Base-by-base conservation (phyloP, 352 stramenopile genomes). In the Paralagenidium karlingii region DNA sequence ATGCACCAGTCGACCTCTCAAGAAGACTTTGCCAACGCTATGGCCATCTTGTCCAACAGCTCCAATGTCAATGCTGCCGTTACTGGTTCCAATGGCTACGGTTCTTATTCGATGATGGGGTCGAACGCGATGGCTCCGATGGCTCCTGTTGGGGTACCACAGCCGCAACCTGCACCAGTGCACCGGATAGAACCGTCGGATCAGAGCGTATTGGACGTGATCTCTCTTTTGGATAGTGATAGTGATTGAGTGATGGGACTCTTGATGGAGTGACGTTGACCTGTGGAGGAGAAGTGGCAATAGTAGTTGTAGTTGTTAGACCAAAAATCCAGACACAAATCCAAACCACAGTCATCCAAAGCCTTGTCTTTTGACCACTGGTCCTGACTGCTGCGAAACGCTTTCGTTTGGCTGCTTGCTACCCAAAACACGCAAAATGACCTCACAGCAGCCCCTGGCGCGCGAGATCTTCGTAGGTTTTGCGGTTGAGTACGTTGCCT, bases 381-480 rank as follows among this genome's bases (percentile, higher is more conserved):
- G n/a, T n/a, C n/a, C n/a, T n/a, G n/a, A n/a, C n/a, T n/a, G n/a
- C n/a, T n/a, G n/a, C n/a, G n/a, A n/a, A n/a, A n/a, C n/a, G n/a
- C n/a, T n/a, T n/a, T n/a, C n/a, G n/a, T n/a, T n/a, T n/a, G n/a
- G n/a, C n/a, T n/a, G n/a, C n/a, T n/a, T n/a, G n/a, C n/a, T n/a
- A n/a, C n/a, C n/a, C n/a, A n/a, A n/a, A n/a, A n/a, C n/a, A n/a
- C n/a, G n/a, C n/a, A n/a, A n/a, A n/a, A n/a, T n/a, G 28, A 33
- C 16, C 21, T 52, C 62, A 98, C 36, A 99, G 61, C 28, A 99
- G 63, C 8, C 95, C 95, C 66, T 99, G 94, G 43, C 96, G 69
- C 26, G 94, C 92, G 20, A 99, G 60, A 67, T 99, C 95, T 63
- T 99, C 91, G 62, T 98, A 99, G 9, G 93, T 97, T 53, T 96